Evolutionary conservation across 2,329 filamentous ascomycete genomes (phyloP), one percentile per base, ranked within the genome.

Genomic region (Phyllosticta citribraziliensis): DNA sequence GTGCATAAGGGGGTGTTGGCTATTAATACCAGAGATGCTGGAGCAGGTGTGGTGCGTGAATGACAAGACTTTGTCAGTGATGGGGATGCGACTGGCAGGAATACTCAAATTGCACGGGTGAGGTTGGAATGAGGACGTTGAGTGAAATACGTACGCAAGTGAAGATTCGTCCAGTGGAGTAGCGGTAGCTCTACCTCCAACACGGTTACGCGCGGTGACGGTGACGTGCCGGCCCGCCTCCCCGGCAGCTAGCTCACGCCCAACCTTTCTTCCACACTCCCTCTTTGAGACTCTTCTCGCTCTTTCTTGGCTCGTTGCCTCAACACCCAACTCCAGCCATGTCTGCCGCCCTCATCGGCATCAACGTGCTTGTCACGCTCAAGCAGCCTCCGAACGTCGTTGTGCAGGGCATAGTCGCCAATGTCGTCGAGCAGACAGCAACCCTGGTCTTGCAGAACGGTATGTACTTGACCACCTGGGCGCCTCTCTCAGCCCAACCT

Each of bases 321-420:
- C 33, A 12, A 40, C 22, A 25, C 33, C 52, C 27, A 20, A 27
- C 61, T 24, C 35, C 47, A 54, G 75, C 63, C 66, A 88, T 88
- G 86, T 84, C 86, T 56, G 79, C 80, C 63, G 80, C 85, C 69
- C 91, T 93, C 72, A 84, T 90, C 69, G 89, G 89, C 64, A 82
- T 89, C 72, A 85, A 87, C 63, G 89, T 94, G 75, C 77, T 85
- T 63, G 86, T 94, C 68, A 87, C 86, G 40, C 80, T 94, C 65
- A 83, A 81, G 67, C 79, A 84, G 62, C 87, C 88, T 58, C 80
- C 82, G 2, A 83, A 83, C 63, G 83, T 82, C 52, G 79, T 83
- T 67, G 76, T 93, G 56, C 84, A 85, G 63, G 90, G 90, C 57
- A 83, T 84, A 22, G 88, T 95, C 40, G 82, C 84, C 63, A 80